Base-by-base conservation (phyloP, 2,329 filamentous ascomycete genomes). In the Ophiostoma sp. region DNA sequence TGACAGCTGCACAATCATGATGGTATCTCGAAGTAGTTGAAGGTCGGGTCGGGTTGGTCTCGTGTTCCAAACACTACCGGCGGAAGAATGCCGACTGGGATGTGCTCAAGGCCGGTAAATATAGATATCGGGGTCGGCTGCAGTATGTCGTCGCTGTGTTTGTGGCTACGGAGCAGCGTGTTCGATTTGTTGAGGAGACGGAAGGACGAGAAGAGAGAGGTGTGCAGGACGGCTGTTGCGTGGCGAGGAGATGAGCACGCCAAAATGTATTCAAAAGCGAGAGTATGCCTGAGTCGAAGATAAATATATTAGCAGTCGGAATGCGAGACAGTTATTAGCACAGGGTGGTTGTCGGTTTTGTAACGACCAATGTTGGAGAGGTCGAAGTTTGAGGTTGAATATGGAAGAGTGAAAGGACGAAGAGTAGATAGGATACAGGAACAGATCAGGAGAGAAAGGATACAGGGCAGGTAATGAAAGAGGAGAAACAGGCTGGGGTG, bases 1-100 rank as follows among this genome's bases (percentile, higher is more conserved):
- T 13, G 54, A 11, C 5, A 64, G 54, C 54, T 65, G 67, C 27
- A 48, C 33, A 35, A 39, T 70, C 71, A 72, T 72, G 69, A 68
- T 72, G 23, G 62, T 65, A 62, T 62, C 62, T 27, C 62, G 62
- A 65, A n/a, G 23, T 17, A 39, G 35, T 23, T 36, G 35, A 6
- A 2, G 60, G n/a, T 3, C 10, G 27, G 57, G 35, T 39, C 33
- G 60, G 31, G 36, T 27, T 27, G 57, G 57, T 33, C 27, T 62
- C 15, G 27, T 62, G 27, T 15, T 27, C 27, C 57, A 27, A 27
- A 48, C 6, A 4, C 27, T 31, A 27, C 11, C 57, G 57, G 57
- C 13, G 27, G 3, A 57, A 27, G 15, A 62, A 62, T 20, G 57
- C 6, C 52, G 2, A 13, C 7, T 23, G 52, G 8, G n/a, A 11